Evolutionary conservation across 257 asterid genomes (phyloP).

Genomic region (Salvia splendens): DNA sequence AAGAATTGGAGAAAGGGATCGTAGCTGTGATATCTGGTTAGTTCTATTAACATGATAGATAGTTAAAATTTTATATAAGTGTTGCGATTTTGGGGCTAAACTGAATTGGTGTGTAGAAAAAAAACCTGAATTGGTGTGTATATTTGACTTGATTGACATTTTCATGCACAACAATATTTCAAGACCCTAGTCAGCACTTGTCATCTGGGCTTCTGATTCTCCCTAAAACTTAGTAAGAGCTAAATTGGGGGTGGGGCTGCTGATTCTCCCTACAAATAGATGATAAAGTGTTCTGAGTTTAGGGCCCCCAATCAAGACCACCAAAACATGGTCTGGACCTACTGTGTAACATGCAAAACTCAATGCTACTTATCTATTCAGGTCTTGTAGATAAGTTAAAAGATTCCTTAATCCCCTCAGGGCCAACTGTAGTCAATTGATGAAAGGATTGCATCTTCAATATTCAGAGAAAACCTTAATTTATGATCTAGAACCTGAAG

Average conservation of each 20-base stretch:
- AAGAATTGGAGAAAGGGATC: not conserved
- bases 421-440: slow-evolving; percentile 7
- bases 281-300: not conserved
- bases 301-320: not conserved
- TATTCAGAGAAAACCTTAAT: not conserved
- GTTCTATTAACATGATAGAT: slow-evolving; percentile 6
- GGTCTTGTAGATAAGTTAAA: too few relatives aligned
- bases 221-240: not conserved
- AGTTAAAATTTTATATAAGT: not conserved
- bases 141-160: not conserved
- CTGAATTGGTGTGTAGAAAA: not conserved
- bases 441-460: not conserved
- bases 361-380: too few relatives aligned
- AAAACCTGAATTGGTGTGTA: not conserved
- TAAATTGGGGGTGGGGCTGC: not conserved
- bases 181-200: not conserved
- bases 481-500: slow-evolving; percentile 11
- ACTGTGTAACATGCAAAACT: too few relatives aligned
- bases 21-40: slow-evolving; percentile 8
- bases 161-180: not conserved
- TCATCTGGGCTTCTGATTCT: not conserved
- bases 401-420: not conserved
- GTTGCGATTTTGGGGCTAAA: not conserved
- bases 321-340: not conserved
- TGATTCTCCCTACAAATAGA: not conserved